Conservation (phyloP, 805 yeast species). For the Saturnispora ahearnii region DNA sequence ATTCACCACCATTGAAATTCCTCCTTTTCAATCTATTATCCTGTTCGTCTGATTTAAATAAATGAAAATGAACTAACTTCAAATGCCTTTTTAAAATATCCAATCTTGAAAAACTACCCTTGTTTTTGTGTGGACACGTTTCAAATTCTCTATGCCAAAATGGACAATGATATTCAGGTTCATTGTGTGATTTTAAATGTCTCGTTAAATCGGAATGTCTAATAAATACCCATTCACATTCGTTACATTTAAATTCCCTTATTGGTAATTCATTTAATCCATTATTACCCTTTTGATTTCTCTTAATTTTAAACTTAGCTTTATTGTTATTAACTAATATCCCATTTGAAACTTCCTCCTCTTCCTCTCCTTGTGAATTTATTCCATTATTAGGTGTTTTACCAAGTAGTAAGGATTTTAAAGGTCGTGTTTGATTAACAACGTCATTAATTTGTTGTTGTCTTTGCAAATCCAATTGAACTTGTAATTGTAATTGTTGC, state of each 20-base stretch:
- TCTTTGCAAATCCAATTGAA: slow-evolving; percentile 8
- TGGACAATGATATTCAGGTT: slow-evolving; percentile 65
- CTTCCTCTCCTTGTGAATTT: not conserved
- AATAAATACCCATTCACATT: slow-evolving; percentile 62
- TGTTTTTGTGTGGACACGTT: slow-evolving; percentile 61
- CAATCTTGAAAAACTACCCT: slow-evolving; percentile 64
- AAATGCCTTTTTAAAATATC: slow-evolving; percentile 72
- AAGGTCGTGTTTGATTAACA: not conserved
- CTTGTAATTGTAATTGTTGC: slow-evolving; percentile 6
- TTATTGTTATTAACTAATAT: not conserved
- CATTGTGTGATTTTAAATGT: slow-evolving; percentile 55
- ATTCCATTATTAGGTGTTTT: not conserved
- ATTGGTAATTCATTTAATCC: not conserved
- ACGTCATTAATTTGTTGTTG: slow-evolving; percentile 6
- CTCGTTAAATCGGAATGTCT: slow-evolving; percentile 62
- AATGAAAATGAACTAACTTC: slow-evolving; percentile 57
- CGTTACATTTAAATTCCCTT: slow-evolving; percentile 29
- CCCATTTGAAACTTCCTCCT: not conserved
- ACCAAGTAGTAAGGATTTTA: not conserved
- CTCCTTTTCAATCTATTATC: not conserved
- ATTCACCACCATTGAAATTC: slow-evolving; percentile 38
- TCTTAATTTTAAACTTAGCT: not conserved
- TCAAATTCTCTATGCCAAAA: slow-evolving; percentile 55
- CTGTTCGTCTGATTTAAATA: slow-evolving; percentile 10
- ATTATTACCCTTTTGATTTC: not conserved